Conservation (phyloP, 139 green algal species). For the Yamagishiella unicocca region DNA sequence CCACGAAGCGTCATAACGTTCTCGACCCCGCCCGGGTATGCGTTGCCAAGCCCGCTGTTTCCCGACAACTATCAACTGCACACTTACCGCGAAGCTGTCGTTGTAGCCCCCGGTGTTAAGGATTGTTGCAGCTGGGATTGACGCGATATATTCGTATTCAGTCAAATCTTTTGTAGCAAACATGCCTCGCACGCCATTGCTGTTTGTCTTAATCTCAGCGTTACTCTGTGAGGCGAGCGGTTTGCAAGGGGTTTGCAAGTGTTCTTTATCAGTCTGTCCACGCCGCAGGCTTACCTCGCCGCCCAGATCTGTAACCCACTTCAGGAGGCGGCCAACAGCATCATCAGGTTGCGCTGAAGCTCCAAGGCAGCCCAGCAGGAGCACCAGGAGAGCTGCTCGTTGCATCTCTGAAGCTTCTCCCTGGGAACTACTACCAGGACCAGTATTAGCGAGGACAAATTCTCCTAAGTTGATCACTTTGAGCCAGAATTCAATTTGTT, state of each 20-base stretch:
- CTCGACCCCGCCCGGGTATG: no score
- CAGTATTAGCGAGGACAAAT: no score
- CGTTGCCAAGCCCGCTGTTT: no score
- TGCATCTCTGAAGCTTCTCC: background rate
- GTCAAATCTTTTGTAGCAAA: constrained; percentile 9
- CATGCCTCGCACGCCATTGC: background rate
- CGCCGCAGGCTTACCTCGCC: constrained; percentile 25
- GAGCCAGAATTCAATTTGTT: no score
- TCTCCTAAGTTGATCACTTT: no score
- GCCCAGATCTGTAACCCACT: constrained; percentile 20
- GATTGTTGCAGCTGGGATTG: constrained; percentile 17
- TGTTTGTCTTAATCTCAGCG: background rate
- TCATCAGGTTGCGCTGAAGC: background rate
- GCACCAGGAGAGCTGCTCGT: background rate
- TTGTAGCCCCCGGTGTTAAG: constrained; percentile 11
- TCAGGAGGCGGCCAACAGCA: background rate
- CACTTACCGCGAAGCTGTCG: constrained; percentile 3
- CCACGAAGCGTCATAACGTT: no score
- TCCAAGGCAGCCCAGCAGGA: background rate
- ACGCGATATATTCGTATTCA: background rate
- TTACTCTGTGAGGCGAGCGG: background rate
- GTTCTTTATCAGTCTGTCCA: no score
- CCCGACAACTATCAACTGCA: background rate
- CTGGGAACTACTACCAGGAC: no score
- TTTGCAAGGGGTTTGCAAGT: no score